Conservation (phyloP, 2,329 filamentous ascomycete species). For the Neofusicoccum cordaticola region DNA sequence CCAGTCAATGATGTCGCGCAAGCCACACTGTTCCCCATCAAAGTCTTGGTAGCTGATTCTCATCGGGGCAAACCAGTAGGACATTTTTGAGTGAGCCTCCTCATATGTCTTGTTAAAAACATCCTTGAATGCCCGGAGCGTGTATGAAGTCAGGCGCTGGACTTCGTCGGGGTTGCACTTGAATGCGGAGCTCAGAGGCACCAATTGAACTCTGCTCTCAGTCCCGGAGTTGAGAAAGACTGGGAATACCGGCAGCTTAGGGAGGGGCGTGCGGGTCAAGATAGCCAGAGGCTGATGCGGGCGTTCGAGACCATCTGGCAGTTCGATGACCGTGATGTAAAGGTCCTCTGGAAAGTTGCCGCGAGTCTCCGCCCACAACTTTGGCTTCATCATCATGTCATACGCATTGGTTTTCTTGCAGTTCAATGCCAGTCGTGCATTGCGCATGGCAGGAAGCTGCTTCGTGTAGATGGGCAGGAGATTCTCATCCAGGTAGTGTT, state of each 20-base stretch:
- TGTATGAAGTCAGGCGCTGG: constrained; percentile 65
- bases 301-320: constrained; percentile 60
- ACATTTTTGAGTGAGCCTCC: constrained; percentile 59
- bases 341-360: constrained; percentile 52
- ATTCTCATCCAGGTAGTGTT: constrained; percentile 67
- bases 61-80: constrained; percentile 78
- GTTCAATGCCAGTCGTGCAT: constrained; percentile 75
- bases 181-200: constrained; percentile 46
- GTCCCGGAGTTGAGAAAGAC: constrained; percentile 68
- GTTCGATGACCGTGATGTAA: constrained; percentile 60
- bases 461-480: constrained; percentile 72
- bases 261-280: constrained; percentile 65
- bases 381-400: constrained; percentile 74
- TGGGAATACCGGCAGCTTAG: constrained; percentile 63
- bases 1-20: constrained; percentile 59
- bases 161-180: constrained; percentile 46
- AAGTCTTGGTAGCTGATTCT: constrained; percentile 18
- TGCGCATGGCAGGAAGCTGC: constrained; percentile 75
- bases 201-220: constrained; percentile 57
- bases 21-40: background rate
- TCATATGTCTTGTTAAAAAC: constrained; percentile 87
- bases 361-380: constrained; percentile 60
- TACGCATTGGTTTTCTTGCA: constrained; percentile 72
- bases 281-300: constrained; percentile 65
- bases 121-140: constrained; percentile 72